These are phyloP conservation scores for Botrytis porri DNA, from an alignment of 2,329 filamentous ascomycete species.

Conservation along the genomic window DNA sequence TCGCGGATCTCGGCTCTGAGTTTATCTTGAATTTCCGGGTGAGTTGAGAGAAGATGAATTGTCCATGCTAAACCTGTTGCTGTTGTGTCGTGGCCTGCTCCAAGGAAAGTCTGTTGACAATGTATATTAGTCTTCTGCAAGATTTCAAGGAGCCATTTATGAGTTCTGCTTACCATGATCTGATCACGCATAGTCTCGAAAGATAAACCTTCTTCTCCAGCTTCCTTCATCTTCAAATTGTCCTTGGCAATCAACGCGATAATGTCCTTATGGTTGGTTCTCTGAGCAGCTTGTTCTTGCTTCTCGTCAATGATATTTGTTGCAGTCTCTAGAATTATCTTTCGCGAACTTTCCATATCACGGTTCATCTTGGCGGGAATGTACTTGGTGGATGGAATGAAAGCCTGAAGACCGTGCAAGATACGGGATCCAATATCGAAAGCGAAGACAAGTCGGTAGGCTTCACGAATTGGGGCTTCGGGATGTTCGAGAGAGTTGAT, in stretches of 20 bases:
- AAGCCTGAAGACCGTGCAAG: constrained; percentile 49
- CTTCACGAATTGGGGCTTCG: constrained; percentile 53
- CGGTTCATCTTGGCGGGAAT: constrained; percentile 59
- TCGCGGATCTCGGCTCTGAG: constrained; percentile 5
- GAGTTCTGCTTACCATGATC: constrained; percentile 2
- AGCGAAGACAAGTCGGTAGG: constrained; percentile 50
- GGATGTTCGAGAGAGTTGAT: constrained; percentile 65
- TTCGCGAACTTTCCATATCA: constrained; percentile 62
- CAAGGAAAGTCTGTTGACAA: constrained; percentile 71
- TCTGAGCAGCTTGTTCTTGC: constrained; percentile 58
- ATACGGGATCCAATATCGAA: constrained; percentile 48
- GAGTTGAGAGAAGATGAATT: constrained; percentile 42
- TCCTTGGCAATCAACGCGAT: constrained; percentile 54
- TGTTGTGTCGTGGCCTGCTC: constrained; percentile 54
- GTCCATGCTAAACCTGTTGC: constrained; percentile 46
- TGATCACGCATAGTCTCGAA: constrained; percentile 60
- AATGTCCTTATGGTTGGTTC: constrained; percentile 63
- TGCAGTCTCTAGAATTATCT: constrained; percentile 60
- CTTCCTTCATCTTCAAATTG: constrained; percentile 52
- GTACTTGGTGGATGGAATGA: constrained; percentile 48
- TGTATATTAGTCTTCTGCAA: not conserved
- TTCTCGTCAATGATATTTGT: constrained; percentile 57
- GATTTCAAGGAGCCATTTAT: accelerated
- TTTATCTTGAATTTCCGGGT: constrained; percentile 30
- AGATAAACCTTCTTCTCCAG: constrained; percentile 67